A percentile compares a stretch with the other conserved stretches of the same genome.
Evolutionary conservation across 164 flowering plant genomes (phyloP).

Genomic region (Sedum album): DNA sequence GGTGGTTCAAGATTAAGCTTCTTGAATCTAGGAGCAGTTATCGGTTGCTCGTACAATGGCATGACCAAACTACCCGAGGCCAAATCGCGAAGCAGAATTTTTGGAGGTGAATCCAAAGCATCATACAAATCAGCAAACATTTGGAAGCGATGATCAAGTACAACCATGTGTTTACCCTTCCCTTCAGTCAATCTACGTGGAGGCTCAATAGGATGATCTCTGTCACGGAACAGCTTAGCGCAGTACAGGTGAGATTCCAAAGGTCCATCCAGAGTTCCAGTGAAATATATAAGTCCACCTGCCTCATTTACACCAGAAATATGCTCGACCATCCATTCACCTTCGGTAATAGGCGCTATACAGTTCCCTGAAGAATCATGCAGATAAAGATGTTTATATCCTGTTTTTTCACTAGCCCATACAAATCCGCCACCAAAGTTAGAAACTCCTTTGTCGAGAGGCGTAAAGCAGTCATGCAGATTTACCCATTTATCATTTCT

Average conservation of each 20-base stretch:
- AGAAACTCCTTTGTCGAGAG: conserved; percentile 51
- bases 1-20: conserved; percentile 75
- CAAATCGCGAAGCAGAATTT: conserved; percentile 54
- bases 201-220: conserved; percentile 24
- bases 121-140: conserved; percentile 75
- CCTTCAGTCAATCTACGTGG: conserved; percentile 61
- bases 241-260: conserved; percentile 63
- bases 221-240: conserved; percentile 41
- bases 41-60: conserved; percentile 61
- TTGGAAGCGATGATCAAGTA: conserved; percentile 80
- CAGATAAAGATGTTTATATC: conserved; percentile 80
- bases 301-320: conserved; percentile 77
- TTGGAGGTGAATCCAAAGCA: conserved; percentile 63
- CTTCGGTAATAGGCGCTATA: conserved; percentile 26
- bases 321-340: conserved; percentile 97
- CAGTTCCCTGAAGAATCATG: conserved; percentile 59
- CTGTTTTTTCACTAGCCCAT: conserved; percentile 94
- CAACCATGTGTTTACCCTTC: conserved; percentile 73
- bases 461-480: conserved; percentile 86
- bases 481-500: conserved; percentile 68
- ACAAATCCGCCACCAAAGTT: conserved; percentile 63
- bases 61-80: conserved; percentile 51
- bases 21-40: conserved; percentile 35
- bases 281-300: conserved; percentile 70
- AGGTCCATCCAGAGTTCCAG: conserved; percentile 74